Conservation (phyloP, 2,329 filamentous ascomycete species). For the Neophaeococcomyces aloes region DNA sequence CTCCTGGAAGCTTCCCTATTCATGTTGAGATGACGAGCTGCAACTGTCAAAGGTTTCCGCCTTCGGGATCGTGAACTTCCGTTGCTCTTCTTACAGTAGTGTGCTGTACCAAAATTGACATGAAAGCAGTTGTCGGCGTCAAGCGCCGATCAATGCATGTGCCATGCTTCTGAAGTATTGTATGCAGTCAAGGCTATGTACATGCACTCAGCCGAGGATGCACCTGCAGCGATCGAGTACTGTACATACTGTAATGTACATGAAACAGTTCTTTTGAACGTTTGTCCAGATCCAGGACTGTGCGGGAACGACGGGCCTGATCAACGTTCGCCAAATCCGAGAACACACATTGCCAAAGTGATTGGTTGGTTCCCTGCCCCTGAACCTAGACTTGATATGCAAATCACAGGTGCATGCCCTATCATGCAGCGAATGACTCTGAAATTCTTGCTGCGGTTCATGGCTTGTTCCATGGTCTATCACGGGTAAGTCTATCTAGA, state of each 20-base stretch:
- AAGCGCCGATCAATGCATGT: constrained; percentile 7
- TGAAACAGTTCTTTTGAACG: not conserved
- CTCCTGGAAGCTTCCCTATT: not conserved
- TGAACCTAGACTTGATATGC: constrained; percentile 9
- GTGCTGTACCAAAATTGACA: too few relatives aligned
- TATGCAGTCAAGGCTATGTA: constrained; percentile 10
- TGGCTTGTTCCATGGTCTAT: not conserved
- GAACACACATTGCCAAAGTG: not conserved
- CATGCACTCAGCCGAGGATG: constrained; percentile 9
- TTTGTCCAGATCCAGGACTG: constrained; percentile 1
- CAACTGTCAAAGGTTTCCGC: not conserved
- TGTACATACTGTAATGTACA: too few relatives aligned
- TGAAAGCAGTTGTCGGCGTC: not conserved
- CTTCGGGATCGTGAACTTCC: not conserved
- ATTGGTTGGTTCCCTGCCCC: constrained; percentile 3
- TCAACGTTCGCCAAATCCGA: constrained; percentile 4
- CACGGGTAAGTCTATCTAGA: not conserved
- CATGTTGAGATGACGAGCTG: not conserved
- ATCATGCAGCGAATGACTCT: constrained; percentile 5
- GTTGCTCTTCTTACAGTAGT: not conserved
- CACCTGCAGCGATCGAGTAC: constrained; percentile 6
- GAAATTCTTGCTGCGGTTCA: not conserved
- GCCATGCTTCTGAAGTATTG: constrained; percentile 4
- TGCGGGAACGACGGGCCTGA: constrained; percentile 1
- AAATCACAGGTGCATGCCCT: constrained; percentile 9